Evolutionary conservation across 805 yeast species (phyloP).

Genomic region (Zygotorulaspora chibaensis): DNA sequence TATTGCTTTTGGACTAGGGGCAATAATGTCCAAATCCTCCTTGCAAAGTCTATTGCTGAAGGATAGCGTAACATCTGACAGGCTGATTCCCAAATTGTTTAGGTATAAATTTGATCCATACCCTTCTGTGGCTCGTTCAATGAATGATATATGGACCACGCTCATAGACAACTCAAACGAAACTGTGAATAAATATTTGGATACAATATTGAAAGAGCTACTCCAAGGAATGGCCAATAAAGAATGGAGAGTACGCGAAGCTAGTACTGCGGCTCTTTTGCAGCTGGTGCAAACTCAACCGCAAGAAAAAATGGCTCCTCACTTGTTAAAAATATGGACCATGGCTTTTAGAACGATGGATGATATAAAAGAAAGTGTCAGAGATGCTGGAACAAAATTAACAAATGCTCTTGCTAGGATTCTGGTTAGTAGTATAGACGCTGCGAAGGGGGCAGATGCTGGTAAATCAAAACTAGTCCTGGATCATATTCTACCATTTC

Average conservation of each 20-base stretch:
- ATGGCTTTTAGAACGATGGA: constrained; percentile 88
- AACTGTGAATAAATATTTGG: constrained; percentile 51
- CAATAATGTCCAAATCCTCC: constrained; percentile 73
- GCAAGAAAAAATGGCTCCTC: constrained; percentile 44
- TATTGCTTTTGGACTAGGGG: constrained; percentile 87
- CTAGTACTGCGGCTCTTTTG: constrained; percentile 66
- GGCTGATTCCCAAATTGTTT: constrained; percentile 75
- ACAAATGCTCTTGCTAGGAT: constrained; percentile 62
- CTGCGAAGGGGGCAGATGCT: constrained; percentile 38
- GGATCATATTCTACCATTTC: constrained; percentile 64
- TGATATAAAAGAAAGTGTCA: constrained; percentile 90
- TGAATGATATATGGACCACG: constrained; percentile 85
- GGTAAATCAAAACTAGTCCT: constrained; percentile 45
- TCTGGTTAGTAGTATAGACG: constrained; percentile 54
- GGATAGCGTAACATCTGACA: constrained; percentile 50
- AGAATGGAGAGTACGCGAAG: constrained; percentile 94
- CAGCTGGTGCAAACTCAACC: constrained; percentile 65
- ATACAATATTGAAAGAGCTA: constrained; percentile 59
- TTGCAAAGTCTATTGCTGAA: constrained; percentile 56
- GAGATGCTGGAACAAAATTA: constrained; percentile 70
- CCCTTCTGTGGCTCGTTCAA: constrained; percentile 65
- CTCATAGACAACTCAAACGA: constrained; percentile 54
- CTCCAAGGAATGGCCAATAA: constrained; percentile 65
- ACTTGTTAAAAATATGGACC: constrained; percentile 70
- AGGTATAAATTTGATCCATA: constrained; percentile 85